Evolutionary conservation across 73 alveolate species (phyloP).

Genomic region (Blepharisma stoltei): DNA sequence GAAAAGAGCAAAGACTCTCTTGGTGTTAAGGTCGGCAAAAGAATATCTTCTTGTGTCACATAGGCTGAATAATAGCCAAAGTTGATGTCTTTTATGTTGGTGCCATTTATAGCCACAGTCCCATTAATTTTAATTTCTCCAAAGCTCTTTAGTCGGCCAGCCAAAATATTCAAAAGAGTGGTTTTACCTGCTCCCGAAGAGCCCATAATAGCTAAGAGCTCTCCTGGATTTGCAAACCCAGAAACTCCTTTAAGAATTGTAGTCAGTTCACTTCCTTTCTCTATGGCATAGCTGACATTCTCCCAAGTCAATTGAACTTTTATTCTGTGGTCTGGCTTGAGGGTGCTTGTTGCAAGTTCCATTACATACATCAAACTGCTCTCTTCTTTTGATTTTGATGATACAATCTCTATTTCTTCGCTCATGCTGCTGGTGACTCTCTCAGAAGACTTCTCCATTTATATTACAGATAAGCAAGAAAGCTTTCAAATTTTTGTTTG

Average conservation of each 20-base stretch:
- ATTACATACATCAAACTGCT: too few species aligned
- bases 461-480: too few species aligned
- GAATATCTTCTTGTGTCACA: background rate
- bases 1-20: background rate
- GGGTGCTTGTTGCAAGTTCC: too few species aligned
- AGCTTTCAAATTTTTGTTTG: too few species aligned
- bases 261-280: too few species aligned
- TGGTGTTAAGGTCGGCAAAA: background rate
- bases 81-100: background rate
- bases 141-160: background rate
- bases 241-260: constrained; percentile 40
- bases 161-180: constrained; percentile 33
- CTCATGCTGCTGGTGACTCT: too few species aligned
- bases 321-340: too few species aligned
- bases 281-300: too few species aligned
- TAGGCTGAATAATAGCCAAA: background rate
- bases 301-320: too few species aligned
- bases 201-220: constrained; percentile 37
- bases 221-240: constrained; percentile 42
- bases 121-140: constrained; percentile 20
- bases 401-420: too few species aligned
- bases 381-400: too few species aligned
- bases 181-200: constrained; percentile 47
- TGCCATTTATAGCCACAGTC: background rate
- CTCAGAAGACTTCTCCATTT: too few species aligned